Base-by-base conservation (phyloP, 768 basidiomycete genomes). In the Neoboletus brunneissimus region DNA sequence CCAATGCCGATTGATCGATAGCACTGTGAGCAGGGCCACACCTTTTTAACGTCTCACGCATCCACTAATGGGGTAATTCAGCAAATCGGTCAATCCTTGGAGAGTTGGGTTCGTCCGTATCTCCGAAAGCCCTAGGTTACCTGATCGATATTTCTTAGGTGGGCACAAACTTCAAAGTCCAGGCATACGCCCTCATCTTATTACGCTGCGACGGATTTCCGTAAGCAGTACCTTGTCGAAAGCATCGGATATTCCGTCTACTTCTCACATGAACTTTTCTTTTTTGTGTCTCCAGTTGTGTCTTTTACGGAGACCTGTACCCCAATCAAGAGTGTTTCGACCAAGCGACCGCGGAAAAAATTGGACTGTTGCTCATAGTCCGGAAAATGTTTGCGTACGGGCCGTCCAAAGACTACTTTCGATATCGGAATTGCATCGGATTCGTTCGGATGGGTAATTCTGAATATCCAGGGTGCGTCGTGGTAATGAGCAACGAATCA, bases 241-340 rank as follows among this genome's bases (percentile, higher is more conserved):
- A 54, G 46, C 41, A 43, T 31, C 22, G 40, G 35, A 42, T 27
- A 47, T 31, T 42, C 22, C n/a, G 32, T 38, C 43, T 35, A 31
- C 27, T 27, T 41, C 8, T 44, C 4, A 55, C 18, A 1, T 32
- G 50, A 18, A 25, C 41, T 25, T 35, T 48, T 27, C 27, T 27
- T 27, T 31, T 49, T 20, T 31, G n/a, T 45, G 1, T 35, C 48
- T 55, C 31, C 51, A 93, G 91, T 40, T 94, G 91, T 62, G 83
- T 91, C n/a, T 94, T 92, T 69, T 92, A 91, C 58, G 91, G 89
- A 7, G 91, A 93, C 68, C 64, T 92, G 16, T 91, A 89, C 63
- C 87, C 84, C 0, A 88, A 89, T 62, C 61, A 72, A 41, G 87
- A 88, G 68, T 84, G 86, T 58, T 89, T 83, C 65, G 77, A 85